Evolutionary conservation across 2,329 filamentous ascomycete species (phyloP), one percentile per base, ranked within the genome.

Genomic region (Diaporthe sp.): DNA sequence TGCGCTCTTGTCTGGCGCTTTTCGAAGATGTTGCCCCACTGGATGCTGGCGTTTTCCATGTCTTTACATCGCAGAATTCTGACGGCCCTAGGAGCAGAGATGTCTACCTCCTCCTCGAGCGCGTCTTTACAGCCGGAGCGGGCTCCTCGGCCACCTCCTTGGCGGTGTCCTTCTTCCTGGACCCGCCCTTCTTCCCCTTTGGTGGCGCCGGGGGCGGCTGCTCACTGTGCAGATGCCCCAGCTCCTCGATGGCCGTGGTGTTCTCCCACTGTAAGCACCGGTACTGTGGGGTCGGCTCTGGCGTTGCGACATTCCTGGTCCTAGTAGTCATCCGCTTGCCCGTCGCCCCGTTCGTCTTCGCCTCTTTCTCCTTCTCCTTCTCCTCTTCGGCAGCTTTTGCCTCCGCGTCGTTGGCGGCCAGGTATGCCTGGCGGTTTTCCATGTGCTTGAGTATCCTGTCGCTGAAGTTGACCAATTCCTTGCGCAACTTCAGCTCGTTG

Each of bases 401-500:
- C 40, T 78, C 80, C 17, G 79, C 78, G 28, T 88, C 86, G 1
- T 84, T 81, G 42, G 89, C 84, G 17, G 86, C 85, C 72, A 97
- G 87, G 79, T 98, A 97, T 77, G 89, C 87, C 76, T 91, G 91
- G 76, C 97, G 92, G 80, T 92, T 93, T 79, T 92, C 88, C 96
- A 98, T 98, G 80, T 95, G 92, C 76, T 89, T 89, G 33, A 89
- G 86, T 77, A 98, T 97, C 79, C 91, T 91, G 54, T 96, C 92
- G 68, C 92, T 92, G 85, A 93, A 97, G 28, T 88, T 85, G 68
- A 93, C 86, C 5, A 99, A 89, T 82, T 98, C 96, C 84, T 98
- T 98, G 76, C 93, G 91, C 67, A 99, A 87, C 81, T 95, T 96
- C 77, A 93, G 86, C 84, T 99, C 97, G 77, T 97, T 95, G 77